Evolutionary conservation across 1,284 basidiomycete species (phyloP), one percentile per base, ranked within the genome.

Genomic region (Ustilago esculenta): DNA sequence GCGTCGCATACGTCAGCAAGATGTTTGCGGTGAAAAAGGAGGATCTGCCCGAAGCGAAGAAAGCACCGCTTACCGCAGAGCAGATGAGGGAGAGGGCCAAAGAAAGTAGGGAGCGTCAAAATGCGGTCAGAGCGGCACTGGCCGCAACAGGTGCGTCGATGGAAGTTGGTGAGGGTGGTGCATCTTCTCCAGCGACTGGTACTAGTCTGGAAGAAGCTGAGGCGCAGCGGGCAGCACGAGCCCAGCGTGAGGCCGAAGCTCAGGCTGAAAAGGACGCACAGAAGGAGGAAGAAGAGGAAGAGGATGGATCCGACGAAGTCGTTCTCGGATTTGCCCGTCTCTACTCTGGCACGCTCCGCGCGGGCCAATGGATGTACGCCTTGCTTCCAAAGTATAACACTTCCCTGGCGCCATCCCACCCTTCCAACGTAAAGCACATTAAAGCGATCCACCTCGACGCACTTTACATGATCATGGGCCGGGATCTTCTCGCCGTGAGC

Each of bases 391-490:
- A 97, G 84, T 98, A 93, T 84, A 88, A 90, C 74, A 79, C 87
- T n/a, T 66, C 86, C 1, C 84, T 92, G 5, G 86, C 86, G 2
- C 88, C 90, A 0, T 84, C 84, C 1, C 89, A 95, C 75, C 86
- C 89, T 8, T 83, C 84, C 27, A 80, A 80, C 82, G 84, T 83
- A n/a, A 87, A 87, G 66, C 87, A 91, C 78, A 74, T 94, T 42
- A 61, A 86, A n/a, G 82, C 85, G 9, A 86, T 90, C 15, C 86
- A 84, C 18, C 87, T 94, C 5, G 87, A 89, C 61, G 89, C 89
- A 6, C 83, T 99, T 51, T 99, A 98, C 84, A 89, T 91, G 72
- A 97, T 98, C 92, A 98, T 99, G 96, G 96, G 96, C 3, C 86
- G 92, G 34, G 94, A 98, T 77, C 86, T 99, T 17, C 88, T 92